A percentile compares a stretch with the other conserved stretches of the same genome.
Evolutionary conservation across 2,329 filamentous ascomycete species (phyloP).

Genomic region (Sclerotinia sclerotiorum): DNA sequence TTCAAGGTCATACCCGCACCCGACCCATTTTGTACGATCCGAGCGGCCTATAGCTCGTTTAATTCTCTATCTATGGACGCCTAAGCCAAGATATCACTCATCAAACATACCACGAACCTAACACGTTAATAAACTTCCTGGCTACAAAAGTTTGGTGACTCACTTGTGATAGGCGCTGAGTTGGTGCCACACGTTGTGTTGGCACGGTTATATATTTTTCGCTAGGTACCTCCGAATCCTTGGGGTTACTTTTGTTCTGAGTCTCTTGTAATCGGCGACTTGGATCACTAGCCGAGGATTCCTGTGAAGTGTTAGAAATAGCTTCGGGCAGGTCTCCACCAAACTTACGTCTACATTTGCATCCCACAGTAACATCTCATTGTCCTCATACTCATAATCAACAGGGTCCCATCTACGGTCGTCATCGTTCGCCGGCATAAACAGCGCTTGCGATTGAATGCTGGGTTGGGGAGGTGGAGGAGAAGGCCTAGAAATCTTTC

Average conservation of each 20-base stretch:
- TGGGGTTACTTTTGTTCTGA: constrained; percentile 26
- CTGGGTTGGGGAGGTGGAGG: constrained; percentile 57
- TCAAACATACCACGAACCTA: constrained; percentile 41
- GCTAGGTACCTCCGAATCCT: not conserved
- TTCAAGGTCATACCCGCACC: not conserved
- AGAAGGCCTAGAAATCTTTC: constrained; percentile 48
- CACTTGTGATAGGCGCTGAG: constrained; percentile 71
- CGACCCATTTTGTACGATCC: not conserved
- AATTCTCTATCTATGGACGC: not conserved
- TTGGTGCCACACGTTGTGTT: constrained; percentile 60
- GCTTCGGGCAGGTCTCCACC: constrained; percentile 9
- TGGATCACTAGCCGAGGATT: constrained; percentile 34
- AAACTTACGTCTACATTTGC: constrained; percentile 60
- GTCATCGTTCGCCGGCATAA: constrained; percentile 65
- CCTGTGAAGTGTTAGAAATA: constrained; percentile 39
- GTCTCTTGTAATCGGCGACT: constrained; percentile 28
- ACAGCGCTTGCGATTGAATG: constrained; percentile 65
- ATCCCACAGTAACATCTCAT: constrained; percentile 73
- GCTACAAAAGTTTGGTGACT: constrained; percentile 40
- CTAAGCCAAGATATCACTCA: constrained; percentile 28
- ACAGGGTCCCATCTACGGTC: constrained; percentile 72
- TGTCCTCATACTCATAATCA: constrained; percentile 62
- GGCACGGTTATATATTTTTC: constrained; percentile 23
- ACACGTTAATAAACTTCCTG: constrained; percentile 28
- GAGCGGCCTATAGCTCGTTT: not conserved